Base-by-base conservation (phyloP, 768 basidiomycete genomes). In the Boletales sp. region DNA sequence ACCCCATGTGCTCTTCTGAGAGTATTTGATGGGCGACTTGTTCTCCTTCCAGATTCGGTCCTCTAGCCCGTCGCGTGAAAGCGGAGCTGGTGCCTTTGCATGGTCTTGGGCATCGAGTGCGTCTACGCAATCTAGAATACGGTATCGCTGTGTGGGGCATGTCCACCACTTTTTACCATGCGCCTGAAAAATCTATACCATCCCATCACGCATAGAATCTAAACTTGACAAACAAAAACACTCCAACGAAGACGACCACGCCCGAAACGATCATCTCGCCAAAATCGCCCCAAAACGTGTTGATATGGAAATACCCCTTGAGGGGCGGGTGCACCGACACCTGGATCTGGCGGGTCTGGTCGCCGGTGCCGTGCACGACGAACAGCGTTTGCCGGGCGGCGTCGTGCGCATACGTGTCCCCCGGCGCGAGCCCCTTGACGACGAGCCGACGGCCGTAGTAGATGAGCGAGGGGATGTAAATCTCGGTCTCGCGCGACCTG, bases 321-420 rank as follows among this genome's bases (percentile, higher is more conserved):
- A 79, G 69, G 4, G 81, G 76, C 1, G 87, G 84, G 25, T 68
- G 69, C 12, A 91, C 64, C 10, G 75, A 72, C 12, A 92, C 81
- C 2, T 54, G 62, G 15, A 90, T 67, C 25, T 68, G 69, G 57
- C 86, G 80, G 25, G 58, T 67, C 50, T 76, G 14, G 81, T 74
- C 3, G 64, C 63, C 8, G 66, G 69, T 42, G 13, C 58, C 57
- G 2, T 73, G 69, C 12, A 84, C 74, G 55, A 94, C 69, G 57
- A 83, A 90, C 48, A 94, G 69, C 1, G 91, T 92, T 67, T 94
- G 92, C 33, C 79, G 73, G 28, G 66, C 61, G 58, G 77, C 77
- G 55, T 91, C 87, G 66, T 90, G 81, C 4, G 55, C 46, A 62
- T 80, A 84, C 18, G 58, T 62, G 50, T 87, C 84, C 0, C 68